Base-by-base conservation (phyloP, 176 grass and related monocot genomes). In the Tuctoria greenei region DNA sequence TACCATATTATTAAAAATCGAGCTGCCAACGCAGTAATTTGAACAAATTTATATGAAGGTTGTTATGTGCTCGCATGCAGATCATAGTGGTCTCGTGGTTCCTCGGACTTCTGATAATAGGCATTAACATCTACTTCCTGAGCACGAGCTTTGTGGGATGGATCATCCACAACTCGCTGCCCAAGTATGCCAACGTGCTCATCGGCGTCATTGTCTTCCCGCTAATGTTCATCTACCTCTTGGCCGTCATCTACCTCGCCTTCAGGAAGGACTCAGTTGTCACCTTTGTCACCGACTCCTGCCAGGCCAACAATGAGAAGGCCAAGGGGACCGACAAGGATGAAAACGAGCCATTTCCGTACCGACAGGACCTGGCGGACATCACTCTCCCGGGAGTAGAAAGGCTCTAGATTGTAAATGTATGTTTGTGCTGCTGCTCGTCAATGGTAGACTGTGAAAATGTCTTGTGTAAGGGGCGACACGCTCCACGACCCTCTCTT, bases 121-220 rank as follows among this genome's bases (percentile, higher is more conserved):
- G 84, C 27, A 96, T 92, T 61, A 96, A 96, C 75, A 85, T 96
- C n/a, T 92, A 90, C 69, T 96, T 87, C 66, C 66, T 96, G 27
- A 92, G 86, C 84, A 96, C 93, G 14, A 87, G 81, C 58, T 96
- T 92, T 20, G 81, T 83, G 0, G 69, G 65, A 0, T 92, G 84
- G 93, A 58, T 96, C 54, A 74, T 89, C 63, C 82, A 92, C 26
- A 89, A 82, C 76, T 87, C 66, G 13, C 74, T 92, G 7, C 93
- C 86, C 0, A 92, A 85, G 34, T 65, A 51, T 2, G 89, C 43
- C 55, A 91, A 54, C 8, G 66, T 96, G 27, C 27, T 96, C 9
- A 4, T 89, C 2, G 75, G 93, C 64, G 28, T 83, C 59, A 0
- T 87, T 61, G 78, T 96, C 43, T 92, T 92, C 72, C 93, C 93